Base-by-base conservation (phyloP, 805 yeast genomes). In the Candida piceae region DNA sequence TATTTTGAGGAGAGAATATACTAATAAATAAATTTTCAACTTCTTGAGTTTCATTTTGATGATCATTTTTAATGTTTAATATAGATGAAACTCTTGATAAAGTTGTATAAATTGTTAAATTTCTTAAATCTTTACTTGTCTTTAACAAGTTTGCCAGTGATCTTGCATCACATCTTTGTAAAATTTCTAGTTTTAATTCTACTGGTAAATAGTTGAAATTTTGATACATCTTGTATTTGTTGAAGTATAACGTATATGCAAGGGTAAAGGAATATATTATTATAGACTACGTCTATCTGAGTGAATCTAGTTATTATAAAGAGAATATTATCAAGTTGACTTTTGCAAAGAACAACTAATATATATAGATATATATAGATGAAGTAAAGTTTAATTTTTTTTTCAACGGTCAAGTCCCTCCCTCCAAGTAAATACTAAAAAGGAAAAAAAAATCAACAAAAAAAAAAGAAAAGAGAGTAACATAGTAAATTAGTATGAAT, bases 1-100 rank as follows among this genome's bases (percentile, higher is more conserved):
- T 45, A 23, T 42, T 48, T 36, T 57, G 60, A 11, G 62, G 60
- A 1, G 60, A 55, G 31, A 40, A 57, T 4, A 57, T 27, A 15
- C 53, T 42, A 6, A 57, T 40, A 23, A 39, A 49, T 3, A 56
- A 21, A 18, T 35, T 37, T 9, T 39, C 23, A 12, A 38, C 25
- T 5, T 20, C 19, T 8, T 31, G 11, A 12, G 32, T 33, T 15
- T 35, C 35, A 18, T 10, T n/a, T 9, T 9, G n/a, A 24, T 20
- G 17, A 36, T 35, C 21, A 20, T 31, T 21, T 15, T 31, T 16
- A 17, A 18, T 18, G 17, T 27, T 38, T 7, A 19, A 17, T 8
- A 35, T n/a, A 6, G 24, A 19, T 7, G 34, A 16, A 4, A 49
- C 21, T 34, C 36, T 39, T 15, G 38, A 18, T 6, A 41, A 28